Percentiles rank a stretch among this genome's conserved stretches.
Conservation (phyloP, 2,329 filamentous ascomycete genomes). For the Chaetomium olivaceum region DNA sequence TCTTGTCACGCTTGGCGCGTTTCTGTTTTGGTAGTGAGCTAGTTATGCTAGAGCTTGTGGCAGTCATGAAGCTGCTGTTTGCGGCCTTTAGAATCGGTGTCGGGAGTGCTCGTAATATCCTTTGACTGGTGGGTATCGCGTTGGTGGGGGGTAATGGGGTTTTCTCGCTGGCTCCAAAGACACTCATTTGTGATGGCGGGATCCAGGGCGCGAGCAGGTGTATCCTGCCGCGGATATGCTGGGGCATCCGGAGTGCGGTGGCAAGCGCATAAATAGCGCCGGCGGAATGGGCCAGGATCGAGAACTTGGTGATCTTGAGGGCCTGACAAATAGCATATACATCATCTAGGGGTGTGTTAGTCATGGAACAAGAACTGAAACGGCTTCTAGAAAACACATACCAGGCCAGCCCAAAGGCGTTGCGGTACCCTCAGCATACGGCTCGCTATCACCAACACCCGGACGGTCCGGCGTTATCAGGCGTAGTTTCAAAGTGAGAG, state of each 20-base stretch:
- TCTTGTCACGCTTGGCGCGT: conserved; percentile 45
- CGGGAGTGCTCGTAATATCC: conserved; percentile 84
- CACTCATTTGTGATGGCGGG: conserved; percentile 87
- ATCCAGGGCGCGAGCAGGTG: conserved; percentile 97
- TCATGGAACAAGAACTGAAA: not conserved
- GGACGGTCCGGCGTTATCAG: conserved; percentile 93
- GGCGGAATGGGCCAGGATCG: conserved; percentile 91
- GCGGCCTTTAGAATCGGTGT: conserved; percentile 90
- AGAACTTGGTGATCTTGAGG: conserved; percentile 92
- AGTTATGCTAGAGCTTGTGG: conserved; percentile 83
- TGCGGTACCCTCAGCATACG: conserved; percentile 76
- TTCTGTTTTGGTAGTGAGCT: conserved; percentile 73
- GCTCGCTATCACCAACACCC: conserved; percentile 87
- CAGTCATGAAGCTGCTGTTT: conserved; percentile 92
- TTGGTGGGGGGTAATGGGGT: conserved; percentile 72
- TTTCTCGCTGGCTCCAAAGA: conserved; percentile 68
- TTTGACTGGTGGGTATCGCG: conserved; percentile 86
- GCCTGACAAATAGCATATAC: conserved; percentile 91
- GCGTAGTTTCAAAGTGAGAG: conserved; percentile 80
- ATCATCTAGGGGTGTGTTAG: conserved; percentile 55
- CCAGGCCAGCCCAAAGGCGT: conserved; percentile 93
- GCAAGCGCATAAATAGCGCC: conserved; percentile 97
- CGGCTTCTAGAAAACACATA: conserved; percentile 47
- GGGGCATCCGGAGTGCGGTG: conserved; percentile 91
- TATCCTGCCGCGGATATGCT: conserved; percentile 90